Base-by-base conservation (phyloP, 2,329 filamentous ascomycete genomes). In the Penicillium rolfsii region DNA sequence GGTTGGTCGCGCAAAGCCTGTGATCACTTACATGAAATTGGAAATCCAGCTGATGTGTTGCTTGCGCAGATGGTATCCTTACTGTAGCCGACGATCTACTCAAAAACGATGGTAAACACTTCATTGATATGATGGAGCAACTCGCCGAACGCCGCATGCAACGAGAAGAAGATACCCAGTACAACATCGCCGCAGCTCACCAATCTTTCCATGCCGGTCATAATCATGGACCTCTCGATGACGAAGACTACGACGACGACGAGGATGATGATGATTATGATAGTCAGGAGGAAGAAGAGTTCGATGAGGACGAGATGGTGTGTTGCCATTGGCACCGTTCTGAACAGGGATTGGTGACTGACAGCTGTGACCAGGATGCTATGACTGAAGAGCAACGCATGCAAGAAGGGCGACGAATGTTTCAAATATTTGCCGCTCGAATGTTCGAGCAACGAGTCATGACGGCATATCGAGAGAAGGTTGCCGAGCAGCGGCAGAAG, bases 41-140 rank as follows among this genome's bases (percentile, higher is more conserved):
- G 52, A 50, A 63, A 68, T 58, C 80, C 75, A 79, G 36, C 76
- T 80, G 72, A 77, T 73, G 74, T 78, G 70, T 74, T 79, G 66
- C 75, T 72, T 76, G 75, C 68, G 64, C 71, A 82, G 93, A 95
- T 83, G 96, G 95, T 75, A 97, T 99, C 79, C 88, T 99, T 76
- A 99, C 95, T 68, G 95, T 99, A 74, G 95, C 95, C 77, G 95
- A 99, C 82, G 95, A 99, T 80, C 84, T 99, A 67, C 86, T 99
- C 65, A 98, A 98, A 79, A 99, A 99, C 79, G 95, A 99, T 78
- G 95, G 95, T 72, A 97, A 96, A 79, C 96, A 97, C 74, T 99
- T 99, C 81, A 99, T 99, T 79, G 95, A 99, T 77, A 99, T 99
- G 95, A 99, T 99, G 95, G 95, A 99, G 78, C 94, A 98, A 80